phyloP scores from a whole-genome alignment of 2,329 filamentous ascomycete genomes.

The Pyricularia sp. region DNA sequence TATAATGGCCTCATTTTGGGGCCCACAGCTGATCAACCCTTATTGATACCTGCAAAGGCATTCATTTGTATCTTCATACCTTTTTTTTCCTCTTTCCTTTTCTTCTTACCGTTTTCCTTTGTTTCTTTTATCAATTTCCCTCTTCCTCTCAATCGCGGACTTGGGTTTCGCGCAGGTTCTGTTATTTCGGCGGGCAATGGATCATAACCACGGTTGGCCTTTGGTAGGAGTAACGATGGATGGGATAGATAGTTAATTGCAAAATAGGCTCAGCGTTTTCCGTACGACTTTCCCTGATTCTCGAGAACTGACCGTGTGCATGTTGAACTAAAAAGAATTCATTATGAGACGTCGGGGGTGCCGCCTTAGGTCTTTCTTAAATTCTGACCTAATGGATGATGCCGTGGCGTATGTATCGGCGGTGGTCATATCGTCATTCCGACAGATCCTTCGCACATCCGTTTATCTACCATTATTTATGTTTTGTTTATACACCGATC shows the following conservation, averaged over 20 bases:
- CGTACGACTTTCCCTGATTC: neutral
- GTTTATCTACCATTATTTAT: neutral
- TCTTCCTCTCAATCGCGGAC: neutral
- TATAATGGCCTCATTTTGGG: neutral
- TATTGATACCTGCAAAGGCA: neutral
- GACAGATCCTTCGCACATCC: neutral
- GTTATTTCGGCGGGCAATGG: neutral
- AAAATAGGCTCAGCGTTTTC: neutral
- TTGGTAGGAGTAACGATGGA: neutral
- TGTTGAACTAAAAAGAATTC: neutral
- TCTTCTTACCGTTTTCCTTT: neutral
- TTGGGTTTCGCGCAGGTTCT: neutral
- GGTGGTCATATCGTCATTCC: neutral
- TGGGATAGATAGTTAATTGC: neutral
- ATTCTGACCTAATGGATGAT: neutral
- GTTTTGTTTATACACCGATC: neutral
- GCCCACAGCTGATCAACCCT: neutral
- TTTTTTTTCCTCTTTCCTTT: neutral
- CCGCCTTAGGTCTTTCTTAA: neutral
- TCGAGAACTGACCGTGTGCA: neutral
- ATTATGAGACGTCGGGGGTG: neutral
- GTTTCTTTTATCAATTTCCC: neutral
- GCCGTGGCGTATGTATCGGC: neutral
- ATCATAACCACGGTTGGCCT: neutral
- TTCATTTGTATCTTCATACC: neutral